phyloP scores from a whole-genome alignment of 352 stramenopile species.

The Aphanomyces invadans region DNA sequence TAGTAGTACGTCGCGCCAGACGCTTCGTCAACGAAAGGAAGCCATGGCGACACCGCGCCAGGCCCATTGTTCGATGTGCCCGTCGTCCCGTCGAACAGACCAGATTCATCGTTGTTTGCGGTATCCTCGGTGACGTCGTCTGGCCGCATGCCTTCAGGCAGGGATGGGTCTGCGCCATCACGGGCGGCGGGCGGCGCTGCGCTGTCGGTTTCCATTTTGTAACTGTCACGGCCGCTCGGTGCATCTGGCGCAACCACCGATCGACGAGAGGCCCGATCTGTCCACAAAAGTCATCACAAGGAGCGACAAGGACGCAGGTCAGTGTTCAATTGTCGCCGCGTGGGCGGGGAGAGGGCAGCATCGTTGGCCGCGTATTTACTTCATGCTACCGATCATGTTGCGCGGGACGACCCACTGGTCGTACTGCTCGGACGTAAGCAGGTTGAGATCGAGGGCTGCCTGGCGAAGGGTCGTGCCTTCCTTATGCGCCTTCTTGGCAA shows the following conservation, averaged over 20 bases:
- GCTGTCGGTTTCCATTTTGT: not conserved
- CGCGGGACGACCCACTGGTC: slow-evolving; percentile 30
- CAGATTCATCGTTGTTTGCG: not conserved
- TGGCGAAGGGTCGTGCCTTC: slow-evolving; percentile 45
- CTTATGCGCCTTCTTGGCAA: slow-evolving; percentile 53
- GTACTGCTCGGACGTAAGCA: slow-evolving; percentile 40
- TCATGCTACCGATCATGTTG: not conserved
- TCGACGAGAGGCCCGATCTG: no score
- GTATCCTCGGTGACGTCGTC: not conserved
- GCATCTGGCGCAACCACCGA: no score
- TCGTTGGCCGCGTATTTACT: not conserved
- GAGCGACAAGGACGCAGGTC: no score
- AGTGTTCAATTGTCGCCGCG: no score
- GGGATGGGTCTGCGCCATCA: no score
- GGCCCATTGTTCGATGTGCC: no score
- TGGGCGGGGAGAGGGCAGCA: no score
- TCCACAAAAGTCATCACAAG: no score
- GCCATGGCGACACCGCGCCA: not conserved
- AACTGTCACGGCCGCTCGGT: no score
- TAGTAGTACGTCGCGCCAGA: not conserved
- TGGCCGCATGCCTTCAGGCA: no score
- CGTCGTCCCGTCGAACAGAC: no score
- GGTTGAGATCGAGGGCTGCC: slow-evolving; percentile 37
- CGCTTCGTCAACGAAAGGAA: not conserved
- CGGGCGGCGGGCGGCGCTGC: no score